phyloP scores from a whole-genome alignment of 2,329 filamentous ascomycete species.

The Claviceps africana region DNA sequence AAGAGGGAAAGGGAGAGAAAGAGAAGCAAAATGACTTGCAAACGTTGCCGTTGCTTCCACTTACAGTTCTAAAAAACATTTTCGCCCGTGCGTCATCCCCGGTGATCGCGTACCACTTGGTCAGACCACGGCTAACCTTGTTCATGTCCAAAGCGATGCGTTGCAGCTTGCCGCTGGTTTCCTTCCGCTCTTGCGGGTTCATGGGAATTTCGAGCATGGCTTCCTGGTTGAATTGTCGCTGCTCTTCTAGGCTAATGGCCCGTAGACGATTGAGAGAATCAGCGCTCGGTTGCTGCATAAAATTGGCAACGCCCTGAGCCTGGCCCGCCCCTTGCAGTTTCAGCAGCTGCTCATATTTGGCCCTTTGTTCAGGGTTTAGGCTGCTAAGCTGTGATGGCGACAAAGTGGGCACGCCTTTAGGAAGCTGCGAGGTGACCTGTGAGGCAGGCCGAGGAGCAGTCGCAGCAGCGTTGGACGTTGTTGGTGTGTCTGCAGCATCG shows the following conservation, averaged over 20 bases:
- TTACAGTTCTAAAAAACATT: slow-evolving; percentile 39
- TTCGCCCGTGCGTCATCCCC: slow-evolving; percentile 35
- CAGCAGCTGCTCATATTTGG: slow-evolving; percentile 27
- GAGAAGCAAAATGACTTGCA: background rate
- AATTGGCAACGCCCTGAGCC: slow-evolving; percentile 6
- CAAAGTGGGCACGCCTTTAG: slow-evolving; percentile 13
- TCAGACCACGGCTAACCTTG: slow-evolving; percentile 30
- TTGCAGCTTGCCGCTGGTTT: slow-evolving; percentile 30
- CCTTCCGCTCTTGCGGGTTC: slow-evolving; percentile 28
- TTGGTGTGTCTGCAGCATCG: slow-evolving; percentile 22
- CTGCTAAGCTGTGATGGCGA: slow-evolving; percentile 23
- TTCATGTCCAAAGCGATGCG: slow-evolving; percentile 27
- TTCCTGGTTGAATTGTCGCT: slow-evolving; percentile 24
- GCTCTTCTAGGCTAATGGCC: slow-evolving; percentile 26
- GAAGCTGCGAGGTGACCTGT: slow-evolving; percentile 12
- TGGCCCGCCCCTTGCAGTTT: slow-evolving; percentile 17
- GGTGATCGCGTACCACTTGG: slow-evolving; percentile 33
- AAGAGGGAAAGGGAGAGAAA: background rate
- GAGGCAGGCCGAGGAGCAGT: slow-evolving; percentile 10
- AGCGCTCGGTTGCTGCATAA: slow-evolving; percentile 9
- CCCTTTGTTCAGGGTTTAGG: slow-evolving; percentile 30
- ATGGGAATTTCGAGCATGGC: slow-evolving; percentile 32
- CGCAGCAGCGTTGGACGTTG: slow-evolving; percentile 9
- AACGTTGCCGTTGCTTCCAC: slow-evolving; percentile 12
- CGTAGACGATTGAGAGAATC: slow-evolving; percentile 21